Evolutionary conservation across 306 rosid genomes (phyloP).

Genomic region (Acacia crassicarpa): DNA sequence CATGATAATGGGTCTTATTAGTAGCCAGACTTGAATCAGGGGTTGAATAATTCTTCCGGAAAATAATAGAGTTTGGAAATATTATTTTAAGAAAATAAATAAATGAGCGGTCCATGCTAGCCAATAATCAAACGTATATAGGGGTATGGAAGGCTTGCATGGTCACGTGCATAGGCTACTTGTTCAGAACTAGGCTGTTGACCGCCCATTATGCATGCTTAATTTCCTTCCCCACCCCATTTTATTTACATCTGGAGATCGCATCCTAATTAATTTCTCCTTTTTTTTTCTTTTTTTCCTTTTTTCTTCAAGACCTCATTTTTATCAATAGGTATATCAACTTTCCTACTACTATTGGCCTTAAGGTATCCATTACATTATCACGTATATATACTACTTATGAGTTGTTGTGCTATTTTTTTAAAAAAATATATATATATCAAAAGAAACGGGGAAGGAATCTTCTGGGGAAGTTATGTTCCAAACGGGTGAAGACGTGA

Average conservation of each 20-base stretch:
- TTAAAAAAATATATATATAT: no score
- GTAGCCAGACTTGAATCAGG: background rate
- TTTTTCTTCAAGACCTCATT: no score
- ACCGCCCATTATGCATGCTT: background rate
- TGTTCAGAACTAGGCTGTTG: background rate
- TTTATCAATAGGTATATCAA: no score
- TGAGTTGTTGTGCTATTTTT: no score
- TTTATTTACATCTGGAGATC: background rate
- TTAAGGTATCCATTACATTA: no score
- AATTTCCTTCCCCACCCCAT: background rate
- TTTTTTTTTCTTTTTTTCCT: no score
- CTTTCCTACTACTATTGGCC: no score
- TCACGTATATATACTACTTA: no score
- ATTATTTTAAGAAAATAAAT: background rate
- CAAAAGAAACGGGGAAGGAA: background rate
- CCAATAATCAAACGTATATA: background rate
- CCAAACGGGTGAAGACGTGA: background rate
- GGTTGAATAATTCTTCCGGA: background rate
- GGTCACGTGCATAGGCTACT: background rate
- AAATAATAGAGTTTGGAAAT: background rate
- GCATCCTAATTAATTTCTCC: background rate
- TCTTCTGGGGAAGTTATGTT: background rate
- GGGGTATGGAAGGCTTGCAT: background rate
- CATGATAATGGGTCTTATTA: background rate
- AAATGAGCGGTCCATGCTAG: background rate